phyloP scores from a whole-genome alignment of 2,329 filamentous ascomycete species.

The Periconia sp. region DNA sequence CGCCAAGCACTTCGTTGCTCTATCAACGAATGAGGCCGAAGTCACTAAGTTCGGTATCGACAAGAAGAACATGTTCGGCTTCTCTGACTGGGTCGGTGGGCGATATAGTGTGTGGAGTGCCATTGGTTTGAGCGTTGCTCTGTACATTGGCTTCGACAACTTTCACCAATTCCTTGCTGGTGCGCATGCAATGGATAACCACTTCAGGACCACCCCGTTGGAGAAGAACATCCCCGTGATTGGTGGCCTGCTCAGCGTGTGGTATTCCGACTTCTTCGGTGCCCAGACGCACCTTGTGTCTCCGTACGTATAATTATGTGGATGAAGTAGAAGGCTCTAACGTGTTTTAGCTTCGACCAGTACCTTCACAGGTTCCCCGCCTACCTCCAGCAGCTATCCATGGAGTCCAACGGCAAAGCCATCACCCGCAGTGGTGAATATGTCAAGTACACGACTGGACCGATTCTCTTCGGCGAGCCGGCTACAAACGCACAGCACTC shows the following conservation, averaged over 20 bases:
- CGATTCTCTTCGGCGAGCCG: conserved; percentile 96
- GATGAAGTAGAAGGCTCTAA: conserved; percentile 8
- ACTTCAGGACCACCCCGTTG: conserved; percentile 90
- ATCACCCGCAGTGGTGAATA: conserved; percentile 86
- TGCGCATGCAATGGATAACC: conserved; percentile 97
- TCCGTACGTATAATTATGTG: conserved; percentile 67
- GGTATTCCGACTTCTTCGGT: conserved; percentile 99
- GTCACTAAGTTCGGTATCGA: conserved; percentile 99
- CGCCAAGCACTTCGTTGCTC: conserved; percentile 97
- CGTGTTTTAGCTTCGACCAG: conserved; percentile 79
- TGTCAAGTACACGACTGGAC: conserved; percentile 96
- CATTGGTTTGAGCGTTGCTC: conserved; percentile 90
- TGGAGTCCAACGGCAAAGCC: conserved; percentile 99
- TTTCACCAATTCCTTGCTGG: conserved; percentile 95
- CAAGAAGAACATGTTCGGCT: conserved; percentile 99
- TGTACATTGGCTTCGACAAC: conserved; percentile 97
- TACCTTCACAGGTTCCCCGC: conserved; percentile 99
- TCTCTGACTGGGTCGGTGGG: conserved; percentile 97
- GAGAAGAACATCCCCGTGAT: conserved; percentile 95
- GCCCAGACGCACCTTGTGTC: conserved; percentile 97
- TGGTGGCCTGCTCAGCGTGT: conserved; percentile 91
- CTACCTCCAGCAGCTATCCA: conserved; percentile 98
- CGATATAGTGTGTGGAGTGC: conserved; percentile 99
- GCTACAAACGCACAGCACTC: conserved; percentile 99
- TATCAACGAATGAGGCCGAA: conserved; percentile 94